phyloP scores from a whole-genome alignment of 2,329 filamentous ascomycete species.

The Hymenoscyphus infarciens region DNA sequence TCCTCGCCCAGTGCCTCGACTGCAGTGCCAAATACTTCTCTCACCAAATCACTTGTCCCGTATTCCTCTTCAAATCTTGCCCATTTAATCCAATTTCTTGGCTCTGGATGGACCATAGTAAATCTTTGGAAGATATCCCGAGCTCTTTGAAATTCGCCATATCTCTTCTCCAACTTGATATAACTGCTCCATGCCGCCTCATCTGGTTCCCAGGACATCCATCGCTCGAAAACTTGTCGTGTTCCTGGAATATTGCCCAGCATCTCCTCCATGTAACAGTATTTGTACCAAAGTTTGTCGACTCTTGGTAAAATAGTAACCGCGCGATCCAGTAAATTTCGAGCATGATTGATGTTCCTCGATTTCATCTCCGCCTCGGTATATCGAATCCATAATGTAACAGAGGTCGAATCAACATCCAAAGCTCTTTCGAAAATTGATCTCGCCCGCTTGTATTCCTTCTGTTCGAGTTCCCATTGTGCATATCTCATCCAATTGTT shows the following conservation, averaged over 20 bases:
- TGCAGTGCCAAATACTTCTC: conserved; percentile 85
- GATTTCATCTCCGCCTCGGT: conserved; percentile 96
- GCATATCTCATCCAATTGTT: conserved; percentile 99
- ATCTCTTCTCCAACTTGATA: conserved; percentile 95
- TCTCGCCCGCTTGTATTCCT: conserved; percentile 87
- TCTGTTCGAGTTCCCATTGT: conserved; percentile 95
- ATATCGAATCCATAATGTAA: conserved; percentile 87
- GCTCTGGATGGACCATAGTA: conserved; percentile 88
- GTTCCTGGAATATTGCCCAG: conserved; percentile 90
- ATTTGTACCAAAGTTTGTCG: conserved; percentile 99
- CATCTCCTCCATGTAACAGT: conserved; percentile 98
- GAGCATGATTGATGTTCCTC: conserved; percentile 92
- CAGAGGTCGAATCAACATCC: conserved; percentile 84
- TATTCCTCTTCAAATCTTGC: conserved; percentile 94
- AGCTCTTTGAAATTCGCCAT: conserved; percentile 87
- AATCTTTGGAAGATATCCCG: conserved; percentile 86
- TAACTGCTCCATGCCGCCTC: conserved; percentile 94
- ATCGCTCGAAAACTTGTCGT: conserved; percentile 90
- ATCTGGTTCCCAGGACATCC: conserved; percentile 98
- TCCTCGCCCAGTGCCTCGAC: conserved; percentile 90
- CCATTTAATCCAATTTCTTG: conserved; percentile 98
- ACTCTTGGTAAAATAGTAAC: conserved; percentile 86
- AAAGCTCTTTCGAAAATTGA: conserved; percentile 93
- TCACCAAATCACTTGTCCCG: conserved; percentile 84
- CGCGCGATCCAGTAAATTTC: conserved; percentile 92